Base-by-base conservation (phyloP, 768 basidiomycete genomes). In the Boletus reticuloceps region DNA sequence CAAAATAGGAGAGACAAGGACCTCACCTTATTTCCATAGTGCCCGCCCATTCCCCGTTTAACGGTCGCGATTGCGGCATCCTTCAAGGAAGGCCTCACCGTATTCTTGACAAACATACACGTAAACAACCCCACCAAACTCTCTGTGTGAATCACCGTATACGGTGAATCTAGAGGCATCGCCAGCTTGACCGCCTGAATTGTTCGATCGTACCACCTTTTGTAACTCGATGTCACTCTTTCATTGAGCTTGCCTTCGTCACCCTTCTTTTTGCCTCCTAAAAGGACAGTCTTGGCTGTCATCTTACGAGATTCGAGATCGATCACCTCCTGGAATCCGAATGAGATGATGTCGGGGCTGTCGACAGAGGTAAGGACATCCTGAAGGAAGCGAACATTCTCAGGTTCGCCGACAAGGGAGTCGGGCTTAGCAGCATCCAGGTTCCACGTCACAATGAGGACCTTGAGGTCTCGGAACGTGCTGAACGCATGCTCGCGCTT, bases 301-400 rank as follows among this genome's bases (percentile, higher is more conserved):
- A 98, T 86, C 73, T 86, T 93, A 57, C 92, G 85, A 59, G 84
- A 86, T 62, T 97, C 94, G n/a, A 99, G 82, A 67, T 97, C 94
- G 56, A 99, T 92, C 38, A 98, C 82, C 72, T 98, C 96, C 71
- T 99, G 96, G 71, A 98, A 89, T 2, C 94, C 94, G 63, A 99
- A 96, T 5, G 85, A 82, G 59, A 99, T 88, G 62, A 98, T 86
- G 59, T 98, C 95, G 4, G 96, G 91, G 12, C 72, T 63, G 13
- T 90, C 84, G 37, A 88, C 84, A 63, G 86, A 89, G 5, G 70
- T 76, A 12, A 98, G 76, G 3, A 82, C 84, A 20, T 92, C 81
- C n/a, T 81, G 75, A n/a, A 99, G 74, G 76, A 98, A 94, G 53
- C 77, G 81, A 54, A 82, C 72, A 68, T 94, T 98, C n/a, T 81